Evolutionary conservation across 768 basidiomycete genomes (phyloP), one percentile per base, ranked within the genome.

Genomic region (Punctularia strigosozonata): DNA sequence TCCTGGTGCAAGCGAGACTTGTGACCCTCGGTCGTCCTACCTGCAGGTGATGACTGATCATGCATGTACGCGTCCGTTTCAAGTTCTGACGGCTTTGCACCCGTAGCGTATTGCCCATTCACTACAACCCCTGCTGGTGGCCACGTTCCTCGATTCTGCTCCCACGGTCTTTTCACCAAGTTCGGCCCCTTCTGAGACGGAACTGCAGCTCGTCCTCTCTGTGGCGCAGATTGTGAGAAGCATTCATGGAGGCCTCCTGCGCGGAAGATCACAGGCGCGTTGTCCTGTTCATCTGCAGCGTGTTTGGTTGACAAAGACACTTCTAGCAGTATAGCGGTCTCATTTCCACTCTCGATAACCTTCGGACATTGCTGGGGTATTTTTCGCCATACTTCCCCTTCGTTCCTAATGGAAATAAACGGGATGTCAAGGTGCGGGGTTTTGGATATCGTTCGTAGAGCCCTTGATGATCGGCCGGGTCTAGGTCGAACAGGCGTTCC

Each of bases 311-410:
- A n/a, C n/a, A n/a, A n/a, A n/a, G n/a, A n/a, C n/a, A n/a, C n/a
- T n/a, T n/a, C n/a, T n/a, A n/a, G n/a, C n/a, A n/a, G n/a, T n/a
- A n/a, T n/a, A n/a, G n/a, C n/a, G n/a, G n/a, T 36, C 43, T 49
- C 15, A 47, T 45, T 5, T 37, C 40, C 4, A 54, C 62, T 10
- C 52, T 66, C 17, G 65, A 69, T 8, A 71, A 79, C 38, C 62
- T 89, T 31, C 63, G 62, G 40, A 57, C 56, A 8, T 56, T 95
- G 14, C 63, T 95, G 1, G 67, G 68, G 8, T 77, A 88, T 51
- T 81, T 94, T 71, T 57, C 75, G 4, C 66, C 79, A 3, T 89
- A 90, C 57, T 95, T 98, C 54, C 92, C 92, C 1, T 90, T 89
- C 56, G 56, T n/a, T n/a, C n/a, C n/a, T n/a, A n/a, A n/a, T n/a